A percentile compares a stretch with the other conserved stretches of the same genome.
Conservation (phyloP, 495 filamentous ascomycete genomes). For the Evernia prunastri region DNA sequence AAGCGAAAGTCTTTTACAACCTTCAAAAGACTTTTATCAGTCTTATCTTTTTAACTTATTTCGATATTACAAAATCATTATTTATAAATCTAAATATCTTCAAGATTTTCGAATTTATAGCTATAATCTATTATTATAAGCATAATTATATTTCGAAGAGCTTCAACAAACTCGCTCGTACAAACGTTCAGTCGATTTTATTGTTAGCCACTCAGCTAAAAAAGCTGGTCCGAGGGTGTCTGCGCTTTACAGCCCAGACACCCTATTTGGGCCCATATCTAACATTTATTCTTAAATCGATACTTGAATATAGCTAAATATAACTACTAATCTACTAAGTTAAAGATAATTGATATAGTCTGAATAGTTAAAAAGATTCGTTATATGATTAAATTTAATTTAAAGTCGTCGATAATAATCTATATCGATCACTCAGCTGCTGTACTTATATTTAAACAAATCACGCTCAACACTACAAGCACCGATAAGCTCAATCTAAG, state of each 20-base stretch:
- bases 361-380: not conserved
- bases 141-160: too few species aligned
- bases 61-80: not conserved
- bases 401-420: not conserved
- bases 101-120: not conserved
- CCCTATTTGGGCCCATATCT: too few species aligned
- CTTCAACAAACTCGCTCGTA: too few species aligned
- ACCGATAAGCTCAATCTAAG: constrained; percentile 13
- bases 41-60: not conserved
- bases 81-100: not conserved
- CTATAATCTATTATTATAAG: not conserved
- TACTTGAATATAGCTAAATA: not conserved
- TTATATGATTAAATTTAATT: not conserved
- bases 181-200: not conserved
- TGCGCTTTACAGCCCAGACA: too few species aligned
- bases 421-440: constrained; percentile 8
- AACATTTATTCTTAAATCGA: constrained; percentile 1
- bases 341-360: not conserved
- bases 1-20: not conserved
- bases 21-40: too few species aligned
- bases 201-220: too few species aligned
- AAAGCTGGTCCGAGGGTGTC: too few species aligned
- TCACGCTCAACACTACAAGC: not conserved
- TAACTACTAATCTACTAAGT: not conserved
- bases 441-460: constrained; percentile 9